phyloP scores from a whole-genome alignment of 495 filamentous ascomycete genomes.

The Penicillium pulvis region DNA sequence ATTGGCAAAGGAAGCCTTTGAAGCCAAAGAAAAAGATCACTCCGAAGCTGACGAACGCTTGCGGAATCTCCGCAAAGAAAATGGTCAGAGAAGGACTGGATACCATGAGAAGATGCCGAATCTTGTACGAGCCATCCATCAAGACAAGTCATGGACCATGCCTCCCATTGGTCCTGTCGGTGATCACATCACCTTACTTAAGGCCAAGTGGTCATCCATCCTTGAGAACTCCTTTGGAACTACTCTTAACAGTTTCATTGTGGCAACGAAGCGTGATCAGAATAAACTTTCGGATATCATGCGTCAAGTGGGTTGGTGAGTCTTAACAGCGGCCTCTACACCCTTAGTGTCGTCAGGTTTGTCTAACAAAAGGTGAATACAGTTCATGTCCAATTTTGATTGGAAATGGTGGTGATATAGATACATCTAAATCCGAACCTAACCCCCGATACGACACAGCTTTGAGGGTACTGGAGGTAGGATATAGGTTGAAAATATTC shows the following conservation, averaged over 20 bases:
- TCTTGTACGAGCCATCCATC: conserved; percentile 66
- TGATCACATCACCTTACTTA: conserved; percentile 67
- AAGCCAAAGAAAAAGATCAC: conserved; percentile 41
- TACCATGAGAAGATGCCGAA: conserved; percentile 63
- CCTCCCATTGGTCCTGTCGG: conserved; percentile 87
- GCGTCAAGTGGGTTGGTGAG: conserved; percentile 57
- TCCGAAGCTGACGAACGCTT: conserved; percentile 49
- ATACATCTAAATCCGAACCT: conserved; percentile 71
- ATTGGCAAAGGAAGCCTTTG: conserved; percentile 25
- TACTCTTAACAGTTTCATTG: conserved; percentile 73
- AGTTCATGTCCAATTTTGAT: conserved; percentile 67
- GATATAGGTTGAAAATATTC: conserved; percentile 1
- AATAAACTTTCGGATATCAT: conserved; percentile 62
- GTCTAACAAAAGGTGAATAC: not conserved
- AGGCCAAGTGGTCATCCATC: conserved; percentile 82
- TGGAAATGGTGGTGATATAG: conserved; percentile 56
- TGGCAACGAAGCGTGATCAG: conserved; percentile 72
- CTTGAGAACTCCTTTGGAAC: conserved; percentile 72
- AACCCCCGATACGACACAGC: conserved; percentile 71
- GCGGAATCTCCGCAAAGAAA: conserved; percentile 51
- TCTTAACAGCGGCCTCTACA: not conserved
- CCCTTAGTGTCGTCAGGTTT: not conserved
- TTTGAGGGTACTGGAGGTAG: conserved; percentile 70
- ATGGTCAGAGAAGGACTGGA: conserved; percentile 50
- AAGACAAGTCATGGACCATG: conserved; percentile 63